Base-by-base conservation (phyloP, 331 rosid species). In the Telfairia occidentalis region DNA sequence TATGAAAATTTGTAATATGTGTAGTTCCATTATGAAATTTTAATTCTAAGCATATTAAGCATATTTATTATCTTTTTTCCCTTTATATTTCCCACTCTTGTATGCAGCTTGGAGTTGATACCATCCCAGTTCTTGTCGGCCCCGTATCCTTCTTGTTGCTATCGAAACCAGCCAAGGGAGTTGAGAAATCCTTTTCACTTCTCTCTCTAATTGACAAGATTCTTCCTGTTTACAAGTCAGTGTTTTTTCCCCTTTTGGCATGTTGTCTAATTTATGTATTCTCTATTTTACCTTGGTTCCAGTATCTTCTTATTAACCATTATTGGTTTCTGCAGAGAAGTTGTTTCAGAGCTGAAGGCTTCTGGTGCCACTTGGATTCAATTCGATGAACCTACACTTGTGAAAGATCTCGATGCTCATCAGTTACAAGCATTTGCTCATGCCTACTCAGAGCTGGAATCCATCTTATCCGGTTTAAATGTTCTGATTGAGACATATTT, bases 361-460 rank as follows among this genome's bases (percentile, higher is more conserved):
- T 96, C 96, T 66, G 98, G 98, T 82, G 98, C 97, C 78, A 80
- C 92, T 21, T 91, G 88, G 89, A 87, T 94, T 78, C 98, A 94
- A 52, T 90, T 94, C 71, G 98, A 94, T 80, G 98, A 94, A 77
- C 98, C 98, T 78, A 85, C 97, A 37, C 92, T 95, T 55, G 96
- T 91, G n/a, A 64, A 82, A 87, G 98, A 95, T 81, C 97, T 95
- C 81, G 96, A 88, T 8, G 21, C 96, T n/a, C 85, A 87, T 85
- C 86, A 87, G 78, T 87, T 91, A 78, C 81, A 82, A 76, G 96
- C 97, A 46, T 91, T 95, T 81, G 82, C 92, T 5, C 86, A 82
- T 10, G 96, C 97, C 78, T 95, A 95, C 79, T 55, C 89, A 42
- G 89, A 84, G 37, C 93, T 95, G 18, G 89, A 89, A 78, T 86